These are phyloP conservation scores for Eucalyptus sp. DNA, from an alignment of 345 rosid species.

Conservation along the genomic window DNA sequence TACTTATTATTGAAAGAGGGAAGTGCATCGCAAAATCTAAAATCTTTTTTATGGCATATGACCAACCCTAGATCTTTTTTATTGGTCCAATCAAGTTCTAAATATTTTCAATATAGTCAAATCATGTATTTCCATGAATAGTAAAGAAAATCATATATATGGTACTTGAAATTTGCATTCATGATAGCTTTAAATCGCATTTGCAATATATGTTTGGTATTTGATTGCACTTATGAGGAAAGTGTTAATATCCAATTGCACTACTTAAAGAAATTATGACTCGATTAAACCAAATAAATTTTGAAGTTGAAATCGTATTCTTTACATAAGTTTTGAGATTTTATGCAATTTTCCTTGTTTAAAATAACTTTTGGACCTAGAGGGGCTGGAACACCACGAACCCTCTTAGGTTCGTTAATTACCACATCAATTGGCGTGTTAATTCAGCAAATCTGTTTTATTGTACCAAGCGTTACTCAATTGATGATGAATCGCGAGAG, in stretches of 20 bases:
- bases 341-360: not conserved
- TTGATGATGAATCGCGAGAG: not conserved
- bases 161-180: not conserved
- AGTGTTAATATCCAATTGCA: not conserved
- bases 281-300: accelerated
- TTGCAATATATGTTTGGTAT: not conserved
- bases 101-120: not conserved
- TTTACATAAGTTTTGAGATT: not conserved
- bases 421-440: not conserved
- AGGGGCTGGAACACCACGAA: not conserved
- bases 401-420: not conserved
- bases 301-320: not conserved
- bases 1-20: not conserved
- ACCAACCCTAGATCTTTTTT: not conserved
- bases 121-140: not conserved
- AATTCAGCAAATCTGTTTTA: not conserved
- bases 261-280: not conserved
- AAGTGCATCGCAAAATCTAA: not conserved
- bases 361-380: not conserved
- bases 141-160: not conserved
- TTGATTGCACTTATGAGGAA: not conserved
- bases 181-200: not conserved
- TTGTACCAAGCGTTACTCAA: not conserved
- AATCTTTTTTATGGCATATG: not conserved
- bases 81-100: not conserved